phyloP scores from a whole-genome alignment of 805 yeast genomes.

The Cyberlindnera subsufficiens region DNA sequence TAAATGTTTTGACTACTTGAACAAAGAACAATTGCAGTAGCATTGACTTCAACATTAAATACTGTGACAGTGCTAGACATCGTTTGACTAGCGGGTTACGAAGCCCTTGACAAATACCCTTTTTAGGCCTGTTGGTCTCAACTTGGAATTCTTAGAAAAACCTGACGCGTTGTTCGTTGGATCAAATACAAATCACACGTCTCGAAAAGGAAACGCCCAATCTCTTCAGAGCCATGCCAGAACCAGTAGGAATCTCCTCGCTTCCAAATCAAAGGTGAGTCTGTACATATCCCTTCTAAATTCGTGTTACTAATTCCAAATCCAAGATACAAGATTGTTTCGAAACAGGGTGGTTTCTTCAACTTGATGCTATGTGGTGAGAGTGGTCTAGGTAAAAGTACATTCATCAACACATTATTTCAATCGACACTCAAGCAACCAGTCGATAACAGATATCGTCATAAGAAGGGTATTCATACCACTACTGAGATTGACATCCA shows the following conservation, averaged over 20 bases:
- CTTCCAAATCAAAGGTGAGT: conserved; percentile 26
- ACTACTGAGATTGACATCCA: conserved; percentile 76
- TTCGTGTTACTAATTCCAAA: conserved; percentile 4
- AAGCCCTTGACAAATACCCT: too few species aligned
- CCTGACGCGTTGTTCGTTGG: too few species aligned
- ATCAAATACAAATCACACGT: background rate
- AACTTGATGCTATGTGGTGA: conserved; percentile 88
- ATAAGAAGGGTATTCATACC: conserved; percentile 53
- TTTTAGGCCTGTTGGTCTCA: too few species aligned
- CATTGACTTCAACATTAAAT: too few species aligned
- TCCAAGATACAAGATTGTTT: conserved; percentile 64
- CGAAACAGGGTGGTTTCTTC: conserved; percentile 69
- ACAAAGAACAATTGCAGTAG: too few species aligned
- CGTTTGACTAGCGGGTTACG: too few species aligned
- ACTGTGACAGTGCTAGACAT: too few species aligned
- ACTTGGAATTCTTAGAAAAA: too few species aligned
- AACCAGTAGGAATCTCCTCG: conserved; percentile 25
- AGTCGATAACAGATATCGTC: conserved; percentile 33
- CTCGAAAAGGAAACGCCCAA: too few species aligned
- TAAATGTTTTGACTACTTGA: too few species aligned
- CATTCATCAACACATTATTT: conserved; percentile 80
- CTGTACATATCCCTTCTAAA: background rate
- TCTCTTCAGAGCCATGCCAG: conserved; percentile 13
- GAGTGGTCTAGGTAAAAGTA: conserved; percentile 88
- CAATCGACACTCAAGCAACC: conserved; percentile 64